Evolutionary conservation across 345 rosid genomes (phyloP).

Genomic region (Arabidopsis arenosa): DNA sequence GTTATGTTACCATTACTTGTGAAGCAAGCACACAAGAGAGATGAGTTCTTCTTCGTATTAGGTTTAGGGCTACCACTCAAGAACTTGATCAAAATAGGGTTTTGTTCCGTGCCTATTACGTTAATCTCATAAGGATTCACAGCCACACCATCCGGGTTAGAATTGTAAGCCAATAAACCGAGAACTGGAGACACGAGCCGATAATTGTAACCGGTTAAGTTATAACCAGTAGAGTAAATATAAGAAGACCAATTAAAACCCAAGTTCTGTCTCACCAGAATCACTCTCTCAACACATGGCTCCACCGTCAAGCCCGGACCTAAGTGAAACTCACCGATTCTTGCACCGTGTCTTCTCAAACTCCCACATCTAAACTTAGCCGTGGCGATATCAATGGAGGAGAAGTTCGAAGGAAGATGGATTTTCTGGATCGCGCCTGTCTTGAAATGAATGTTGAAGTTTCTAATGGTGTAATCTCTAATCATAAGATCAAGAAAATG

Average conservation of each 20-base stretch:
- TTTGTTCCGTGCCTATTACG: constrained; percentile 31
- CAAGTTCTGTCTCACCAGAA: constrained; percentile 47
- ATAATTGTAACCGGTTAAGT: constrained; percentile 38
- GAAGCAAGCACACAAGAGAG: constrained; percentile 48
- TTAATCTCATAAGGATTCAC: constrained; percentile 45
- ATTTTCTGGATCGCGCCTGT: constrained; percentile 71
- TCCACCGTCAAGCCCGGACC: constrained; percentile 42
- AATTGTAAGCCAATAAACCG: constrained; percentile 49
- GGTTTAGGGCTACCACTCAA: constrained; percentile 11
- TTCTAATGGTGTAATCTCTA: constrained; percentile 79
- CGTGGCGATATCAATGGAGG: constrained; percentile 62
- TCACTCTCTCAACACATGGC: constrained; percentile 47
- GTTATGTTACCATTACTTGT: constrained; percentile 44
- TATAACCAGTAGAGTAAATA: constrained; percentile 44
- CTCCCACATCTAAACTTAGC: constrained; percentile 49
- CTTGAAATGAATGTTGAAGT: constrained; percentile 55
- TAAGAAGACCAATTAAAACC: constrained; percentile 47
- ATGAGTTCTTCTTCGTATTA: constrained; percentile 26
- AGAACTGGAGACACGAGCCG: constrained; percentile 46
- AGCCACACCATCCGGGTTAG: constrained; percentile 47
- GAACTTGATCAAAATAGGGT: constrained; percentile 45
- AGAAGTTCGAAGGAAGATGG: constrained; percentile 76
- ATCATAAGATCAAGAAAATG: constrained; percentile 79
- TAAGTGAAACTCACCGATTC: constrained; percentile 44
- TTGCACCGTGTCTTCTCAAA: constrained; percentile 45